Evolutionary conservation across 164 flowering plant genomes (phyloP).

Genomic region (Dillenia suffruticosa): DNA sequence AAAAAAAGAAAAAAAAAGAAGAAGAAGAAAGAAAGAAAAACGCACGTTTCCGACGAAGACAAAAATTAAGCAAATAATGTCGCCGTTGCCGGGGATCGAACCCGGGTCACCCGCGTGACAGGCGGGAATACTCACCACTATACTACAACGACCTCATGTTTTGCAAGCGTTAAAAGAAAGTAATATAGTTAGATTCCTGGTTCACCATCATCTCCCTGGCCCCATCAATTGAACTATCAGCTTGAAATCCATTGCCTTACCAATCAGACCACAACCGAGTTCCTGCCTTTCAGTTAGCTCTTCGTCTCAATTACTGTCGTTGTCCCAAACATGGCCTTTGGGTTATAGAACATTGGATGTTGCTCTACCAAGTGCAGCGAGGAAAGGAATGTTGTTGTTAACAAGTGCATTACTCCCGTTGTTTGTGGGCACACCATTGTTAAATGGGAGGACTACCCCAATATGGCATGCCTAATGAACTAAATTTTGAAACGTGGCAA

Average conservation of each 20-base stretch:
- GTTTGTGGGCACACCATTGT: conserved; percentile 44
- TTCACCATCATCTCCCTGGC: conserved; percentile 58
- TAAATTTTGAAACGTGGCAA: no score
- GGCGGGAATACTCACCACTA: conserved; percentile 32
- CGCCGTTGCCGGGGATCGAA: conserved; percentile 36
- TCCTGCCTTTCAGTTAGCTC: conserved; percentile 43
- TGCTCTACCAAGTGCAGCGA: conserved; percentile 23
- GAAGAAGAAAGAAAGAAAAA: no score
- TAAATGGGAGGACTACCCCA: conserved; percentile 51
- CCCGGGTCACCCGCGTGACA: conserved; percentile 31
- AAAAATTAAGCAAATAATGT: no score
- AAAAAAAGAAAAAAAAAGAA: no score
- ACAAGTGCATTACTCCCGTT: conserved; percentile 34
- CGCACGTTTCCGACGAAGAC: no score
- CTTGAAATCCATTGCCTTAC: conserved; percentile 54
- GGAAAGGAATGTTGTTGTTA: conserved; percentile 32
- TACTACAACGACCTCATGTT: conserved; percentile 17
- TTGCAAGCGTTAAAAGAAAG: no score
- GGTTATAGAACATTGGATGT: conserved; percentile 9
- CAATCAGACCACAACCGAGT: conserved; percentile 34
- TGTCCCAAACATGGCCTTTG: conserved; percentile 56
- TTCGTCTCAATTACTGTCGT: conserved; percentile 55
- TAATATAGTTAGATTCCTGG: conserved; percentile 11
- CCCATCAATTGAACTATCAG: conserved; percentile 58
- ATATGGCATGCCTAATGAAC: no score